phyloP scores from a whole-genome alignment of 2,329 filamentous ascomycete species.

The Microcera coccophila region DNA sequence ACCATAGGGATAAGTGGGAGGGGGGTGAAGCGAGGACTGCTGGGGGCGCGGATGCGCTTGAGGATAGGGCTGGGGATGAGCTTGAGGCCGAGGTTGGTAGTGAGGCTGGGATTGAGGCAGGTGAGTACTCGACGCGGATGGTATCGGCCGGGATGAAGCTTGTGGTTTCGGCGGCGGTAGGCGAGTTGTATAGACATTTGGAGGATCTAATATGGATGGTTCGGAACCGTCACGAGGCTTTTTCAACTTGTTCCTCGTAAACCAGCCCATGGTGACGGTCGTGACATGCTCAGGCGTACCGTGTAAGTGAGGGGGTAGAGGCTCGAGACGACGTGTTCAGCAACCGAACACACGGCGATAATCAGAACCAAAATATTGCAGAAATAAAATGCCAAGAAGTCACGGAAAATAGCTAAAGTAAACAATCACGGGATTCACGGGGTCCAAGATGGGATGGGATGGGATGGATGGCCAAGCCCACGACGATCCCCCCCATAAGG shows the following conservation, averaged over 20 bases:
- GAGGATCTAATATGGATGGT: constrained; percentile 14
- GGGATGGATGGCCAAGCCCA: no score
- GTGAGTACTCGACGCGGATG: constrained; percentile 5
- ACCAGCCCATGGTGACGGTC: constrained; percentile 27
- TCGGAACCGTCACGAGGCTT: constrained; percentile 6
- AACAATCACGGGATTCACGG: neutral
- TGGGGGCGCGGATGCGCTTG: constrained; percentile 10
- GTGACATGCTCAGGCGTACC: no score
- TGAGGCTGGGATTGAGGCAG: neutral
- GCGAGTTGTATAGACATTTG: constrained; percentile 16
- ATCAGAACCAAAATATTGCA: neutral
- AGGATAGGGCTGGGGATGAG: constrained; percentile 1
- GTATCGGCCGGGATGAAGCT: constrained; percentile 3
- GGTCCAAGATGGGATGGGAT: no score
- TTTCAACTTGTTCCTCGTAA: constrained; percentile 24
- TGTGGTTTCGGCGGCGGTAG: constrained; percentile 3
- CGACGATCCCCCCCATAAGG: no score
- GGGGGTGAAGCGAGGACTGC: constrained; percentile 9
- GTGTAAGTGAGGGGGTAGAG: no score
- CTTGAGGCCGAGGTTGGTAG: neutral
- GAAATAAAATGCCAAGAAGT: neutral
- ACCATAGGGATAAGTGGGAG: constrained; percentile 14
- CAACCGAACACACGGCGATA: neutral
- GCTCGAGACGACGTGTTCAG: neutral
- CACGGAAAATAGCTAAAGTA: neutral